Base-by-base conservation (phyloP, 2,329 filamentous ascomycete genomes). In the Aspergillus ruber region DNA sequence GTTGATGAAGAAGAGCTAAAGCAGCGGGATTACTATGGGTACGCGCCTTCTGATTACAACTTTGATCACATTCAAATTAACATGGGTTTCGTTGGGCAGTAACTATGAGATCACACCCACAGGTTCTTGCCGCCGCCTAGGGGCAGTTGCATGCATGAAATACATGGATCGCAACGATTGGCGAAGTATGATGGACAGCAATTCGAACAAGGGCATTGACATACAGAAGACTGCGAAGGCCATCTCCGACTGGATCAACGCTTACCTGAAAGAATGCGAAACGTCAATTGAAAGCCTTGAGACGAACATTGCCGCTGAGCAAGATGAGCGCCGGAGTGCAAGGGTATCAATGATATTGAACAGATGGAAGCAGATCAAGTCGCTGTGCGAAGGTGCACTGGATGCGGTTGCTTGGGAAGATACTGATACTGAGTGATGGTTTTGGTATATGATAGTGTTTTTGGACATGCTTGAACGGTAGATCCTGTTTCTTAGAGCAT, bases 301-400 rank as follows among this genome's bases (percentile, higher is more conserved):
- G 20, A 15, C 45, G 27, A 38, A 9, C 21, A 41, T 38, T 13
- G n/a, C 9, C 17, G 36, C 7, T 18, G 17, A 10, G 17, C 18
- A 12, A 33, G 48, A 27, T 46, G 44, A 4, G 38, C 25, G 18
- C 45, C 43, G 45, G 51, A 52, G 20, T 49, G 43, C 43, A n/a
- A 56, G 51, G 47, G 15, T 60, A 13, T 25, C 50, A 15, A 41
- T 51, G 40, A 41, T 66, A 29, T 25, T 59, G 10, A 50, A 47
- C 13, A 56, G 66, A 44, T 69, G 66, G 66, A 58, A 46, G 27
- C 66, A 68, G 49, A 65, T 69, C 25, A 48, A 44, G 48, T 45
- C 35, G 21, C 36, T 68, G 18, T 63, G 64, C 49, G 47, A 61
- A 9, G 44, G 36, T 15, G 58, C 56, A 13, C 40, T 60, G 36